phyloP scores from a whole-genome alignment of 129 eudicot species.

The Lonicera japonica region DNA sequence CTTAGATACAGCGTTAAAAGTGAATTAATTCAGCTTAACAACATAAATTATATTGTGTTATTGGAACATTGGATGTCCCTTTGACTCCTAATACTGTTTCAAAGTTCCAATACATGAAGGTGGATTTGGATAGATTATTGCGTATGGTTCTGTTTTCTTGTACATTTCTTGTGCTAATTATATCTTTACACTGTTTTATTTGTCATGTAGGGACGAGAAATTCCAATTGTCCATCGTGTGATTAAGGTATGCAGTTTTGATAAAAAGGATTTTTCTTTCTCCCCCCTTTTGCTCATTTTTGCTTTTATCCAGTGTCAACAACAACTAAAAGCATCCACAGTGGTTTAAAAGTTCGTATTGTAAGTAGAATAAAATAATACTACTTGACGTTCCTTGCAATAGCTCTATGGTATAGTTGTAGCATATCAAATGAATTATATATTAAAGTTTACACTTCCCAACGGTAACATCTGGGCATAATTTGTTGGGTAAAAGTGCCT shows the following conservation, averaged over 20 bases:
- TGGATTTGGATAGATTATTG: not conserved
- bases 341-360: no score
- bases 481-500: no score
- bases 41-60: not conserved
- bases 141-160: not conserved
- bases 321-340: no score
- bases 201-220: constrained; percentile 64
- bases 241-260: constrained; percentile 50
- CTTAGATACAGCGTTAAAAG: not conserved
- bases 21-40: not conserved
- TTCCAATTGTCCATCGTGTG: constrained; percentile 89
- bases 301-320: not conserved
- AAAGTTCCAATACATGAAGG: not conserved
- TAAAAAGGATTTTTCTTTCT: not conserved
- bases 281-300: not conserved
- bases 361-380: no score
- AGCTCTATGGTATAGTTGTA: no score
- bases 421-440: no score
- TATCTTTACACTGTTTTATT: not conserved
- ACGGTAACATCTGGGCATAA: no score
- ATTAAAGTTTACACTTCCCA: no score
- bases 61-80: no score
- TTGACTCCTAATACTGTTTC: no score
- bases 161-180: constrained; percentile 11
- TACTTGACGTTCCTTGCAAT: no score